Base-by-base conservation (phyloP, 345 rosid genomes). In the Camelina laxa region DNA sequence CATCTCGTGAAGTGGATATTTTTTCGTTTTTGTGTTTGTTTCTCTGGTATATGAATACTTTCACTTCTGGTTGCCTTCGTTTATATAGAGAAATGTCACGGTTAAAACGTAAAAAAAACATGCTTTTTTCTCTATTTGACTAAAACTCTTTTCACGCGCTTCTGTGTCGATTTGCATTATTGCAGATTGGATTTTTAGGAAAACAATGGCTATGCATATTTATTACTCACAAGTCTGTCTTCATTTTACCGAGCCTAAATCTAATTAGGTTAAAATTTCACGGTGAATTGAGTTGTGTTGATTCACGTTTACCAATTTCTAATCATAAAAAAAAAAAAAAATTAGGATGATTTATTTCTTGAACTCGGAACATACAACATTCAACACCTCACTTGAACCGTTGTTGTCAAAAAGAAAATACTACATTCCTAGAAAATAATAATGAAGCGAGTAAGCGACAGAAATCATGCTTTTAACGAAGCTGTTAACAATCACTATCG, bases 1-100 rank as follows among this genome's bases (percentile, higher is more conserved):
- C 80, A 77, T 27, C 5, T 27, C 5, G 30, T 27, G 30, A 27
- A 27, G 30, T 27, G 30, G 30, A 27, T 27, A 5, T 27, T 27
- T 27, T 27, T 27, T 27, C 30, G n/a, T 67, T 17, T 6, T 1
- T 54, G 16, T 42, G 33, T 21, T 60, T 60, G 10, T 51, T 39
- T 70, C 10, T 69, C 47, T 70, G 48, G 14, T 24, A 12, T 60
- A 56, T 56, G 76, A 77, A 3, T 68, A 54, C n/a, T 53, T 19
- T 13, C 47, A 22, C 30, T 64, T 39, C 14, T 38, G 53, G 59
- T 47, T 44, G 36, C 71, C 22, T 62, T 51, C 51, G 36, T 70
- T 70, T 77, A 71, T 71, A 71, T 77, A 77, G 72, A 57, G 47
- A 56, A 27, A 15, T 16, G 53, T 15, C n/a, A 49, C 14, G 67